phyloP scores from a whole-genome alignment of 768 basidiomycete genomes.

The Tremella fuciformis region DNA sequence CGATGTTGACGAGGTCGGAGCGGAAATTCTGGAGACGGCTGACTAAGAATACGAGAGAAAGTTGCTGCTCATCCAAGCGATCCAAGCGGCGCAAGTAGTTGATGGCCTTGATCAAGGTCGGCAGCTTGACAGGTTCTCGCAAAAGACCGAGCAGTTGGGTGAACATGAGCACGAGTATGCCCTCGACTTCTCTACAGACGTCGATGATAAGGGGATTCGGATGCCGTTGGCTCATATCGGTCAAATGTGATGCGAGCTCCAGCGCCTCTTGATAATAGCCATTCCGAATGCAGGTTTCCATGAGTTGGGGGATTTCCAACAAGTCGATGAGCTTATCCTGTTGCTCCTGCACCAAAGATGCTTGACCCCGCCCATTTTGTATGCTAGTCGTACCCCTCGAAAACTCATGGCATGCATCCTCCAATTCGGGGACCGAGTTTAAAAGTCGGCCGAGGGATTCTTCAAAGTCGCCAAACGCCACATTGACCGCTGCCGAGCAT shows the following conservation, averaged over 20 bases:
- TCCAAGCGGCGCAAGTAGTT: slow-evolving; percentile 82
- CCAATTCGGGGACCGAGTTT: slow-evolving; percentile 66
- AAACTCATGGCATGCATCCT: slow-evolving; percentile 69
- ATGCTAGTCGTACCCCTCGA: slow-evolving; percentile 66
- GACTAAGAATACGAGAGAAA: slow-evolving; percentile 80
- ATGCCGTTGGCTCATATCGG: slow-evolving; percentile 56
- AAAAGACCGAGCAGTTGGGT: slow-evolving; percentile 72
- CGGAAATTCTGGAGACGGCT: slow-evolving; percentile 67
- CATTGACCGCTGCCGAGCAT: slow-evolving; percentile 69
- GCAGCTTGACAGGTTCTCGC: slow-evolving; percentile 81
- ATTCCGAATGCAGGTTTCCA: slow-evolving; percentile 89
- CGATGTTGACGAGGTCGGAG: slow-evolving; percentile 59
- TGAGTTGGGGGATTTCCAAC: slow-evolving; percentile 81
- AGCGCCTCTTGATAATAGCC: slow-evolving; percentile 90
- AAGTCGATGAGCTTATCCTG: slow-evolving; percentile 89
- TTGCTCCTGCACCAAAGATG: slow-evolving; percentile 83
- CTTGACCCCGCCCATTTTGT: slow-evolving; percentile 70
- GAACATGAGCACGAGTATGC: slow-evolving; percentile 59
- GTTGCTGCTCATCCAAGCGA: slow-evolving; percentile 65
- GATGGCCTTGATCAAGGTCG: slow-evolving; percentile 83
- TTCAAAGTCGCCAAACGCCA: slow-evolving; percentile 71
- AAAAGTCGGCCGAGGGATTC: slow-evolving; percentile 70
- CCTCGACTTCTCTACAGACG: slow-evolving; percentile 58
- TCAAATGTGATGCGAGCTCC: slow-evolving; percentile 72
- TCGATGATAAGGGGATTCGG: slow-evolving; percentile 57